Evolutionary conservation across 2,329 filamentous ascomycete genomes (phyloP).

Genomic region (Hymenoscyphus repandus): DNA sequence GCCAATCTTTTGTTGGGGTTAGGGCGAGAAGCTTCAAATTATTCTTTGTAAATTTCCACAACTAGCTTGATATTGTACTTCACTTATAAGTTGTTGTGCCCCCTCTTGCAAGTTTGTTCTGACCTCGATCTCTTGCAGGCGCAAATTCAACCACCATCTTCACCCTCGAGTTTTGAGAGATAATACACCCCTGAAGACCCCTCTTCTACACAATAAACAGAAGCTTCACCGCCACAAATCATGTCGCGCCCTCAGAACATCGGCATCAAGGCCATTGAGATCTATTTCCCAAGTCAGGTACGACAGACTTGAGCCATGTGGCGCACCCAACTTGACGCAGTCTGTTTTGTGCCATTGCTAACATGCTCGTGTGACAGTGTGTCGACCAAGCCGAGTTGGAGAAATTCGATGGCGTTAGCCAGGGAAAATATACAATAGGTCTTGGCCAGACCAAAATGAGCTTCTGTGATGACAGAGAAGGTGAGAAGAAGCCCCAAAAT

Average conservation of each 20-base stretch:
- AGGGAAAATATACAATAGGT: slow-evolving; percentile 86
- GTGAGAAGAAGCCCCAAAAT: slow-evolving; percentile 40
- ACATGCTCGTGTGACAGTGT: slow-evolving; percentile 49
- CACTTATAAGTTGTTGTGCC: background rate
- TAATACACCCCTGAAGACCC: background rate
- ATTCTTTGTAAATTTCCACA: background rate
- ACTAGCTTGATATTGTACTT: background rate
- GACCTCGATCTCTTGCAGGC: background rate
- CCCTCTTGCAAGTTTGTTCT: background rate
- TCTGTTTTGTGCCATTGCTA: slow-evolving; percentile 11
- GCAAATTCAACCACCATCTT: background rate
- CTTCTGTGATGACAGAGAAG: slow-evolving; percentile 86
- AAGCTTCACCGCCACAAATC: slow-evolving; percentile 44
- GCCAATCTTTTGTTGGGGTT: background rate
- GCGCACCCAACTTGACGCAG: background rate
- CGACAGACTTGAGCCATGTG: slow-evolving; percentile 29
- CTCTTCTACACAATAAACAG: slow-evolving; percentile 4
- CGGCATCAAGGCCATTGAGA: slow-evolving; percentile 88
- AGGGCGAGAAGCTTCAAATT: background rate
- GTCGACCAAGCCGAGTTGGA: slow-evolving; percentile 79
- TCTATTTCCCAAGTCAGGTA: slow-evolving; percentile 85
- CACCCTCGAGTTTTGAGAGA: background rate
- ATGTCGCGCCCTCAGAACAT: slow-evolving; percentile 76
- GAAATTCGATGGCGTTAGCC: slow-evolving; percentile 77
- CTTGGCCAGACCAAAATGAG: slow-evolving; percentile 89